Percentiles rank a stretch among this genome's conserved stretches.
Evolutionary conservation across 805 yeast species (phyloP).

Genomic region (Metschnikowia arizonensis): DNA sequence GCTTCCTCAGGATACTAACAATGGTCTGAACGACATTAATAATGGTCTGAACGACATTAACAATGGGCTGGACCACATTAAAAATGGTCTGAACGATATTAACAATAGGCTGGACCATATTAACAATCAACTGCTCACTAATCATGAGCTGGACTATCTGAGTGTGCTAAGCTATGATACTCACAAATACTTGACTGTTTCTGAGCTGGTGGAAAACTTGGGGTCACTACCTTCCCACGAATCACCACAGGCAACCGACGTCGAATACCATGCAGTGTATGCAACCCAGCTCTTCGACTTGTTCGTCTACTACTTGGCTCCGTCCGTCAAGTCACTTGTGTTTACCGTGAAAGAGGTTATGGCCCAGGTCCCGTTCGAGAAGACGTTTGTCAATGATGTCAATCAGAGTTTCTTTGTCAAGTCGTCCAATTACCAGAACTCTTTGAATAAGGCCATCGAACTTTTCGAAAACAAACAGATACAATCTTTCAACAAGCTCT

Average conservation of each 20-base stretch:
- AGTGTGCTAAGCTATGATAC: slow-evolving; percentile 25
- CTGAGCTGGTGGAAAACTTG: slow-evolving; percentile 30
- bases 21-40: too few relatives aligned
- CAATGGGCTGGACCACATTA: too few relatives aligned
- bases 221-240: slow-evolving; percentile 12
- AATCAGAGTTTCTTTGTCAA: slow-evolving; percentile 33
- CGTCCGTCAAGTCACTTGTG: slow-evolving; percentile 64
- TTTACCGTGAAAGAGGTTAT: slow-evolving; percentile 61
- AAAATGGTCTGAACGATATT: too few relatives aligned
- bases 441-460: slow-evolving; percentile 49
- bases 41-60: too few relatives aligned
- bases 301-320: slow-evolving; percentile 66
- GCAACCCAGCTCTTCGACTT: slow-evolving; percentile 54
- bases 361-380: slow-evolving; percentile 54
- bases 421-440: slow-evolving; percentile 42
- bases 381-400: slow-evolving; percentile 16
- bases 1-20: neutral
- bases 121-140: too few relatives aligned
- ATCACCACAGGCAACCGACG: slow-evolving; percentile 11
- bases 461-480: slow-evolving; percentile 55
- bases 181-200: slow-evolving; percentile 18
- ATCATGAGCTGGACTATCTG: slow-evolving; percentile 14
- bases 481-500: slow-evolving; percentile 54
- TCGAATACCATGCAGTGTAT: slow-evolving; percentile 23
- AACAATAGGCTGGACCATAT: too few relatives aligned